Evolutionary conservation across 1,139 yeast species (phyloP).

Genomic region (Yamadazyma membranifaciens): DNA sequence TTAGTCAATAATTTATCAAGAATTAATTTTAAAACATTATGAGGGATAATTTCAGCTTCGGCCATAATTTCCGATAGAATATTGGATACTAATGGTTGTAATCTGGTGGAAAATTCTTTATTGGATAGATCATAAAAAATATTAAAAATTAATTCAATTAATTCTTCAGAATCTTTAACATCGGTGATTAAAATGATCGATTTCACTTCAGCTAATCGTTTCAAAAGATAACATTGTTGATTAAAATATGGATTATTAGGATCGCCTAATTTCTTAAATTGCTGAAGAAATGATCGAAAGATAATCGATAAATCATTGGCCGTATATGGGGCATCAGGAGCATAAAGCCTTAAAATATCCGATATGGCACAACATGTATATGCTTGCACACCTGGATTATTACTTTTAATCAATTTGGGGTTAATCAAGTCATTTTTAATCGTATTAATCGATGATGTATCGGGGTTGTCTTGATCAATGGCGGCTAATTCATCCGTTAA

Average conservation of each 20-base stretch:
- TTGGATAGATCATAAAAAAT: constrained; percentile 57
- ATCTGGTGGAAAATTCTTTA: constrained; percentile 38
- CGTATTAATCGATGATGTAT: constrained; percentile 40
- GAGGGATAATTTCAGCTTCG: constrained; percentile 71
- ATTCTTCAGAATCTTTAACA: constrained; percentile 57
- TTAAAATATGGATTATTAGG: constrained; percentile 62
- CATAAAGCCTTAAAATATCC: constrained; percentile 73
- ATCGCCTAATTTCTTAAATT: constrained; percentile 57
- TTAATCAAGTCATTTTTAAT: constrained; percentile 55
- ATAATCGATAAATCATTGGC: constrained; percentile 58
- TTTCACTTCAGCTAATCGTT: constrained; percentile 72
- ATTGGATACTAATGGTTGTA: constrained; percentile 63
- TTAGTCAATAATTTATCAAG: constrained; percentile 47
- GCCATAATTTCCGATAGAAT: constrained; percentile 74
- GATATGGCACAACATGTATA: constrained; percentile 72
- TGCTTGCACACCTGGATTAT: constrained; percentile 71
- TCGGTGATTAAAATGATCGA: constrained; percentile 80
- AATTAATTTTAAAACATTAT: constrained; percentile 58
- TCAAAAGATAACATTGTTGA: constrained; percentile 67
- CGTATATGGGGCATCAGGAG: constrained; percentile 91
- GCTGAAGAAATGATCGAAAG: constrained; percentile 62
- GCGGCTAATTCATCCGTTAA: constrained; percentile 62
- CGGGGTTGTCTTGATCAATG: constrained; percentile 59
- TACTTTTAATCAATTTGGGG: constrained; percentile 57
- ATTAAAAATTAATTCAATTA: constrained; percentile 58